Percentiles rank a stretch among this genome's conserved stretches.
phyloP scores from a whole-genome alignment of 331 rosid genomes.

The Rhamnella rubrinervis region DNA sequence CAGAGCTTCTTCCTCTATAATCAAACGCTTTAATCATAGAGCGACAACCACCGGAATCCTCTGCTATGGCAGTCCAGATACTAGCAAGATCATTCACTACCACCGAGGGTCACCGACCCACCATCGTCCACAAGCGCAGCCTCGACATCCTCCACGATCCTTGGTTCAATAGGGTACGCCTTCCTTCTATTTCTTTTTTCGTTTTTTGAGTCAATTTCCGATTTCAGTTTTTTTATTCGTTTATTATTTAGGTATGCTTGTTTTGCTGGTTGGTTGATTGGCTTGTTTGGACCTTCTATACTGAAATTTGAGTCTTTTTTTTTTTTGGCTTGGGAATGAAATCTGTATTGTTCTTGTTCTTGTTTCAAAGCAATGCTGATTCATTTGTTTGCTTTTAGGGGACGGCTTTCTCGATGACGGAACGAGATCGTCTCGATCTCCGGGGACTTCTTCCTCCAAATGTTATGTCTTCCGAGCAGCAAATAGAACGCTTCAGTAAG shows the following conservation, averaged over 20 bases:
- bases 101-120: conserved; percentile 70
- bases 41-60: conserved; percentile 5
- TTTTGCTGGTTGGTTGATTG: no score
- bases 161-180: conserved; percentile 85
- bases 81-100: conserved; percentile 63
- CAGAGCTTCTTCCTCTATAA: conserved; percentile 51
- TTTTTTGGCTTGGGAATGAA: not conserved
- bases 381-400: conserved; percentile 46
- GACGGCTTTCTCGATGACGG: conserved; percentile 92
- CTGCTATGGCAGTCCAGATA: conserved; percentile 16
- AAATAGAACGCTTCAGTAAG: conserved; percentile 95
- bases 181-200: not conserved
- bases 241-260: no score
- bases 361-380: not conserved
- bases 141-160: conserved; percentile 97
- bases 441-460: conserved; percentile 98
- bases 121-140: conserved; percentile 89
- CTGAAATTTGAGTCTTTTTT: not conserved
- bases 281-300: no score
- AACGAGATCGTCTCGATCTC: conserved; percentile 97
- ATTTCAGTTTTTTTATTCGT: not conserved
- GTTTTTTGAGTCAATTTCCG: not conserved
- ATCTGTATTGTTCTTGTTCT: not conserved
- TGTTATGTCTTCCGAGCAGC: conserved; percentile 84
- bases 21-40: conserved; percentile 43